Evolutionary conservation across 2,329 filamentous ascomycete genomes (phyloP).

Genomic region (Exophiala aquamarina): DNA sequence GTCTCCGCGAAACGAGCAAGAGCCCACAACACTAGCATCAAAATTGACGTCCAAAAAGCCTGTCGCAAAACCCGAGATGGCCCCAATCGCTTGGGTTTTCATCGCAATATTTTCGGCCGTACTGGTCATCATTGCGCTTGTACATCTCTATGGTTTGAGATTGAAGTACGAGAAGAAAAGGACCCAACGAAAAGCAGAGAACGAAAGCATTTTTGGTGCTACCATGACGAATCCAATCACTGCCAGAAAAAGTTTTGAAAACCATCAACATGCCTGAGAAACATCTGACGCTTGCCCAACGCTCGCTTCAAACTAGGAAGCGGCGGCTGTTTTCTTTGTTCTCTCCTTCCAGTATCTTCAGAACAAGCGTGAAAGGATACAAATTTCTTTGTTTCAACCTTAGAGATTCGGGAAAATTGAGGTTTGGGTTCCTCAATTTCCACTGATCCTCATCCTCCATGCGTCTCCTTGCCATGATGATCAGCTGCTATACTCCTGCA

Average conservation of each 20-base stretch:
- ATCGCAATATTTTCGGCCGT: conserved; percentile 18
- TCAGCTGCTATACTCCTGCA: neutral
- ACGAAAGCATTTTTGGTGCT: conserved; percentile 16
- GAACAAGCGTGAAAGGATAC: neutral
- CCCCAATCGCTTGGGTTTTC: conserved; percentile 18
- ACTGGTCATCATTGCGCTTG: conserved; percentile 17
- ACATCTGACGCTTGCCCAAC: too few relatives aligned
- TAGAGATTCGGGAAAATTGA: too few relatives aligned
- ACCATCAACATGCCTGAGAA: neutral
- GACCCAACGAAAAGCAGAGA: conserved; percentile 9
- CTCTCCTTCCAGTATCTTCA: neutral
- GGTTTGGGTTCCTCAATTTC: too few relatives aligned
- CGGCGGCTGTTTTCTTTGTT: too few relatives aligned
- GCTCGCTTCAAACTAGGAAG: too few relatives aligned
- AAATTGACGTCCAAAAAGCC: neutral
- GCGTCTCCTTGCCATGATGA: too few relatives aligned
- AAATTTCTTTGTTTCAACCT: neutral
- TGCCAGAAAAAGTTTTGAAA: conserved; percentile 2
- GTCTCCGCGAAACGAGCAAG: too few relatives aligned
- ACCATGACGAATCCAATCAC: conserved; percentile 14
- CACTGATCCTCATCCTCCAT: too few relatives aligned
- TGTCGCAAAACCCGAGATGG: conserved; percentile 8
- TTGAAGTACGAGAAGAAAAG: conserved; percentile 13
- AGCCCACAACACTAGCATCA: neutral
- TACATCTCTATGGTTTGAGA: conserved; percentile 18